A percentile compares a stretch with the other conserved stretches of the same genome.
These are phyloP conservation scores for Leccinum rimulosum DNA, from an alignment of 768 basidiomycete species.

Conservation along the genomic window DNA sequence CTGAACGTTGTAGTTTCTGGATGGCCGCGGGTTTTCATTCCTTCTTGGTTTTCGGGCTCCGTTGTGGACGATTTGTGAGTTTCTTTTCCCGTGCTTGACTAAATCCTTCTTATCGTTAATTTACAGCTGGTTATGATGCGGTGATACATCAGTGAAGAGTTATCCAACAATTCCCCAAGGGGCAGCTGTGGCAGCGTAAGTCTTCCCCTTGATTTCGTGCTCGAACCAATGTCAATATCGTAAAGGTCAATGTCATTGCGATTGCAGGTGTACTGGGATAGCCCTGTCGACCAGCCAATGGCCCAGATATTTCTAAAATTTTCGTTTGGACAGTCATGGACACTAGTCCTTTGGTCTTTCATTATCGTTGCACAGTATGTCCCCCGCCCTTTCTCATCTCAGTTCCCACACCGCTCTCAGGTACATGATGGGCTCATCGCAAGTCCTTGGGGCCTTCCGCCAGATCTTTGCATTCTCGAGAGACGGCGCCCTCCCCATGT, in stretches of 20 bases:
- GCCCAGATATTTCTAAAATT: conserved; percentile 37
- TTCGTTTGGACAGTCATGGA: conserved; percentile 40
- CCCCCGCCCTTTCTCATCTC: background rate
- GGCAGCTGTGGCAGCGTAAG: background rate
- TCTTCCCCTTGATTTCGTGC: background rate
- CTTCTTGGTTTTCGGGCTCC: conserved; percentile 47
- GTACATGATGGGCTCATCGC: conserved; percentile 29
- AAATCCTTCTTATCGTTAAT: background rate
- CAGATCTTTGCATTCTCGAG: background rate
- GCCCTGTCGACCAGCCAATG: conserved; percentile 39
- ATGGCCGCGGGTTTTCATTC: conserved; percentile 46
- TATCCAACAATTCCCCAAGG: conserved; percentile 19
- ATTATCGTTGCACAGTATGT: conserved; percentile 47
- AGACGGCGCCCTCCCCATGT: background rate
- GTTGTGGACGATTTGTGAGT: conserved; percentile 42
- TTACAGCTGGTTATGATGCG: conserved; percentile 43
- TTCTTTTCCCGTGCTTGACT: background rate
- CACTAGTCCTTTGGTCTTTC: conserved; percentile 51
- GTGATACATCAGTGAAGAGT: conserved; percentile 52
- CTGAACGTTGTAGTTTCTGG: conserved; percentile 29
- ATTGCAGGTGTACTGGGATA: conserved; percentile 46
- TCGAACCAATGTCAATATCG: background rate
- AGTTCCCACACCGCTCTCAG: conserved; percentile 14
- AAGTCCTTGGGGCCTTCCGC: background rate
- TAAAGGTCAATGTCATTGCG: conserved; percentile 34